Base-by-base conservation (phyloP, 768 basidiomycete genomes). In the Mycena capillaripes region DNA sequence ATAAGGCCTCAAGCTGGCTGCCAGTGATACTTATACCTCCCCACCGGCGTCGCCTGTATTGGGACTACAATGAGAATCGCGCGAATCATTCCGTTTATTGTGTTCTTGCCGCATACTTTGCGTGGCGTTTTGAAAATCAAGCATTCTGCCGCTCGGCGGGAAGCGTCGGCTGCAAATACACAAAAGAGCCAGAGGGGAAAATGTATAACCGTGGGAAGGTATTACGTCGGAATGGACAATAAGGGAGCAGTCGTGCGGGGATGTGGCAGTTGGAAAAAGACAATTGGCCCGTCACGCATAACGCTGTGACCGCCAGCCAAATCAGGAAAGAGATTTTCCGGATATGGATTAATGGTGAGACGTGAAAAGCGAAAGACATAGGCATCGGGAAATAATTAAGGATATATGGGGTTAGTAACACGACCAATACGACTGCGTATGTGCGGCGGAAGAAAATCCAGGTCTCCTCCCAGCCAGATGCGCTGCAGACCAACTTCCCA, bases 101-200 rank as follows among this genome's bases (percentile, higher is more conserved):
- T 62, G 59, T 69, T 46, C 23, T 8, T 55, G n/a, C 16, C 27
- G 48, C 34, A 23, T 32, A 32, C 4, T n/a, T 16, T 3, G n/a
- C 30, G 40, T 19, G 23, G 55, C 42, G n/a, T 38, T 27, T 42
- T 53, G n/a, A 60, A 19, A 53, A 40, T 30, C 12, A 21, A 27
- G 44, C 38, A 29, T 25, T 30, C 8, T 19, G 46, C 44, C 17
- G 30, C 19, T 69, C 52, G 59, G 67, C 67, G 38, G 36, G n/a
- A 36, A 23, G 29, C 27, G 38, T 25, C 14, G 42, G 14, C 7
- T 21, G 3, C 48, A 48, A 62, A 25, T 16, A 69, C n/a, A 38
- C 67, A 69, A 69, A 69, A 69, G 67, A 56, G 36, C 59, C 6
- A 23, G 0, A 21, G 59, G 67, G 59, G 50, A 55, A 69, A 6